These are phyloP conservation scores for Penicillium sp. DNA, from an alignment of 2,329 filamentous ascomycete species.

Conservation along the genomic window DNA sequence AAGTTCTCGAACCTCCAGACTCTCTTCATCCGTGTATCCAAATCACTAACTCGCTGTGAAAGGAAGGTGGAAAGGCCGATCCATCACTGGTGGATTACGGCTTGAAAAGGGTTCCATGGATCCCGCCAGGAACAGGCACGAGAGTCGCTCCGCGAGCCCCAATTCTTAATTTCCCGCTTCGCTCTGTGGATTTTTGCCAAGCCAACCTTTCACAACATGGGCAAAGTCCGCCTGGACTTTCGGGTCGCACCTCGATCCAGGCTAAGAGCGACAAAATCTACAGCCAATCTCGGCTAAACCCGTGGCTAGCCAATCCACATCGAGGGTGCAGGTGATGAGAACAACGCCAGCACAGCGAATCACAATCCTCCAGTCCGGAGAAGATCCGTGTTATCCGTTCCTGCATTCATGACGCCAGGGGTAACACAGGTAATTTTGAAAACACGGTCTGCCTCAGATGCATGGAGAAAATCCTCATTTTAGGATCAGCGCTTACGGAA, in stretches of 20 bases:
- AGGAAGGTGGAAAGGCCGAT: constrained; percentile 14
- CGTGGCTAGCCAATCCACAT: constrained; percentile 11
- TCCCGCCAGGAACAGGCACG: constrained; percentile 15
- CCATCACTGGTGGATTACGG: constrained; percentile 8
- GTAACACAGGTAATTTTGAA: constrained; percentile 3
- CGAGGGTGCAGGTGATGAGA: constrained; percentile 4
- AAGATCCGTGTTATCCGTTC: constrained; percentile 20
- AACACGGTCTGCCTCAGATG: constrained; percentile 2
- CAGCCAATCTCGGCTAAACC: constrained; percentile 15
- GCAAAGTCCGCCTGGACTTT: not conserved
- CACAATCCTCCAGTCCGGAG: constrained; percentile 4
- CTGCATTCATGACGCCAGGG: constrained; percentile 25
- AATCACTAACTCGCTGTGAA: not conserved
- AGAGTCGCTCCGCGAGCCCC: constrained; percentile 9
- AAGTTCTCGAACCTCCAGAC: constrained; percentile 13
- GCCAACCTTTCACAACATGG: not conserved
- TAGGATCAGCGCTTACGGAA: constrained; percentile 7
- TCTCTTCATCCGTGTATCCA: not conserved
- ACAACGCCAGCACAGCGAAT: constrained; percentile 4
- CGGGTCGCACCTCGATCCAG: constrained; percentile 1
- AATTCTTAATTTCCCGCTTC: not conserved
- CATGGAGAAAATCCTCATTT: constrained; percentile 15
- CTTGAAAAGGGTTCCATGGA: constrained; percentile 11
- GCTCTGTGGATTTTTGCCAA: constrained; percentile 3
- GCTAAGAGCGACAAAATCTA: not conserved